Evolutionary conservation across 192 early-diverging fungal species (phyloP), one percentile per base, ranked within the genome.

Genomic region (Umbelopsis sp.): DNA sequence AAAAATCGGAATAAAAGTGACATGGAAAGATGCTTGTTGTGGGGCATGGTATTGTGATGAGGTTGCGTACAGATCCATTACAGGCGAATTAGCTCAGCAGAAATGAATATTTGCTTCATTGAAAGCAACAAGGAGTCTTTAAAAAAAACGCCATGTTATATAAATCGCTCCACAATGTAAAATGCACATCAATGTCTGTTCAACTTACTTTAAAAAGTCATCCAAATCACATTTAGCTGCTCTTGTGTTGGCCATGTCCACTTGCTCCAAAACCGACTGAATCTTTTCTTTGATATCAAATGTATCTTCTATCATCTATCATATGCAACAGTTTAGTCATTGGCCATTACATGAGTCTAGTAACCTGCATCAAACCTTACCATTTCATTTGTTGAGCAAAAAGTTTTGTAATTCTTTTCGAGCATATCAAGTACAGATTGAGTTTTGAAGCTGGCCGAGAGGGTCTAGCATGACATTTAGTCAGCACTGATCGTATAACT

Each of bases 391-490:
- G 94, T 73, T 7, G 96, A 90, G 70, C 92, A 94, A 73, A 80
- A 92, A 0, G 97, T 99, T 78, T 95, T 95, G 86, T 97, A 98
- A 81, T 99, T 99, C 67, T 93, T 90, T 72, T 97, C 95, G 25
- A 98, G 81, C 88, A 98, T 93, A 69, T 93, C 90, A 81, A 97
- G 78, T 5, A 96, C 90, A 6, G 91, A 83, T 16, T 87, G 85
- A 16, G 90, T 91, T 78, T 97, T 99, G 80, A 99, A 97, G 72
- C 88, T 97, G 6, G 94, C 91, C 3, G 89, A 78, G 41, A 97
- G 77, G 0, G 94, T 97, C 85, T 85, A 73, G n/a, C 41, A 22
- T 27, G 30, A 72, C 6, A 6, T 9, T 6, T 41, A 6, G 37
- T 41, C 10, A 30, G 3, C 27, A 30, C 1, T 30, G 46, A 46